These are phyloP conservation scores for Chytriomyces confervae DNA, from an alignment of 192 early-diverging fungal species.

Conservation along the genomic window DNA sequence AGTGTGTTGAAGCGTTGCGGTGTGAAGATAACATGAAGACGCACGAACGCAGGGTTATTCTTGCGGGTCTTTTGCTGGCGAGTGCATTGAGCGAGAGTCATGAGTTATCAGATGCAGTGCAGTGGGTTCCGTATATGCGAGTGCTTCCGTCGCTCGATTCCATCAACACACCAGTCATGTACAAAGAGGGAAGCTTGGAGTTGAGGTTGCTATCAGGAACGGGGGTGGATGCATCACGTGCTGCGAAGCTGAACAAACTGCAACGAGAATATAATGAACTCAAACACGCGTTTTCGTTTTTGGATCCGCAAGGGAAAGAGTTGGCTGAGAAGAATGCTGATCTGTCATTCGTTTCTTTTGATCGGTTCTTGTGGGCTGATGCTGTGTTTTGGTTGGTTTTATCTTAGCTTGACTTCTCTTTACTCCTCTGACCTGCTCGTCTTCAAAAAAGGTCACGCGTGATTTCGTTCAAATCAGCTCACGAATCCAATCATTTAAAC, in stretches of 20 bases:
- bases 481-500: slow-evolving; percentile 5
- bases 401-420: background rate
- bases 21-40: background rate
- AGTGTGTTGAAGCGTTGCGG: background rate
- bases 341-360: slow-evolving; percentile 41
- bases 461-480: slow-evolving; percentile 54
- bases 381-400: slow-evolving; percentile 63
- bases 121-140: slow-evolving; percentile 61
- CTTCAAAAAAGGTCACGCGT: slow-evolving; percentile 52
- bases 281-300: slow-evolving; percentile 12
- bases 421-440: background rate
- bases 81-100: background rate
- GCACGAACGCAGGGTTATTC: slow-evolving; percentile 1
- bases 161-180: slow-evolving; percentile 52
- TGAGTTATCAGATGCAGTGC: background rate
- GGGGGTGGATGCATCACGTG: slow-evolving; percentile 53
- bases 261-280: slow-evolving; percentile 54
- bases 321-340: background rate
- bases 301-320: slow-evolving; percentile 24
- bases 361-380: slow-evolving; percentile 70
- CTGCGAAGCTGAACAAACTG: slow-evolving; percentile 56
- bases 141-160: slow-evolving; percentile 57
- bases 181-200: slow-evolving; percentile 34
- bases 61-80: background rate
- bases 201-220: slow-evolving; percentile 59